Evolutionary conservation across 2,329 filamentous ascomycete genomes (phyloP).

Genomic region (Nothophoma quercina): DNA sequence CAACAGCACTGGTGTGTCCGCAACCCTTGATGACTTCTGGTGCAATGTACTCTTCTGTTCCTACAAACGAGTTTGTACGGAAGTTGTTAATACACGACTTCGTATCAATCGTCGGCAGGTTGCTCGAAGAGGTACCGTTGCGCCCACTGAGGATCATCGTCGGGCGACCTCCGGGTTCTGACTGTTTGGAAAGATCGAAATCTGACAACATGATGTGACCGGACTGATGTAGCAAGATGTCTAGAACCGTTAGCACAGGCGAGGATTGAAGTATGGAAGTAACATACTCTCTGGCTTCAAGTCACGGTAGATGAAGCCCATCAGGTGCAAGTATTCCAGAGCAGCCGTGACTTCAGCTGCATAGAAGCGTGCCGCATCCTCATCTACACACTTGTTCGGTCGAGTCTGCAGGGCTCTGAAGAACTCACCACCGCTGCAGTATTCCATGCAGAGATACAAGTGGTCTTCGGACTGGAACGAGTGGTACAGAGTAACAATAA

Average conservation of each 20-base stretch:
- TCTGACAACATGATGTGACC: constrained; percentile 99
- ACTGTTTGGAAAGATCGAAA: constrained; percentile 98
- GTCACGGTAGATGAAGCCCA: constrained; percentile 99
- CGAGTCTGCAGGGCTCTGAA: constrained; percentile 96
- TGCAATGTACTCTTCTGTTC: constrained; percentile 98
- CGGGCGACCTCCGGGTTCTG: constrained; percentile 90
- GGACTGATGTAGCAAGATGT: constrained; percentile 97
- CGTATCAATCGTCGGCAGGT: constrained; percentile 95
- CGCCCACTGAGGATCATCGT: constrained; percentile 88
- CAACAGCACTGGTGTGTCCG: constrained; percentile 96
- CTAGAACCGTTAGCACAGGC: constrained; percentile 60
- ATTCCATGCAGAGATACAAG: constrained; percentile 99
- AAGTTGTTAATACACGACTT: constrained; percentile 99
- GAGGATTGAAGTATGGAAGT: neutral
- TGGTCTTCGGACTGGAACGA: constrained; percentile 99
- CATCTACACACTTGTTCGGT: constrained; percentile 95
- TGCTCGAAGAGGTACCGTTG: constrained; percentile 84
- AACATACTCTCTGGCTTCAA: constrained; percentile 92
- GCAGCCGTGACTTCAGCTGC: constrained; percentile 97
- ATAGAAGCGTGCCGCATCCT: constrained; percentile 97
- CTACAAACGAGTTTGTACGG: constrained; percentile 97
- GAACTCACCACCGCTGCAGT: constrained; percentile 98
- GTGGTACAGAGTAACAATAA: constrained; percentile 98
- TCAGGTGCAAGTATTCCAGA: constrained; percentile 93
- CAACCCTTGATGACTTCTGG: constrained; percentile 99